These are phyloP conservation scores for Fusarium marasasianum DNA, from an alignment of 2,329 filamentous ascomycete species.

Conservation along the genomic window DNA sequence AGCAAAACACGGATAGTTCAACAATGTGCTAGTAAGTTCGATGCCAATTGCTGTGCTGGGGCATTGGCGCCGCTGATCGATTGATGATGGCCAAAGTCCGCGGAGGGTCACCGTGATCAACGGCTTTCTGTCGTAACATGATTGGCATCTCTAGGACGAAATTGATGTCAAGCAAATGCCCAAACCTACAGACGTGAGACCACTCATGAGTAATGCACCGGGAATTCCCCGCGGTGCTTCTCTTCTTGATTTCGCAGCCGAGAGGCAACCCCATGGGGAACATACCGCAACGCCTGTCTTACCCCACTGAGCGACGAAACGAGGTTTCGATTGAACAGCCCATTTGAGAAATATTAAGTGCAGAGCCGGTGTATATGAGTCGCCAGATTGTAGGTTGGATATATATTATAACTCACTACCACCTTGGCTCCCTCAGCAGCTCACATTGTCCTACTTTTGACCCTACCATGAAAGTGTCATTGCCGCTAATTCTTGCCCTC, in stretches of 20 bases:
- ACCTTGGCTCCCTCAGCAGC: not conserved
- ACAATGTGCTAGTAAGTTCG: not conserved
- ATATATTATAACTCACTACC: not conserved
- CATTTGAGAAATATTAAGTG: not conserved
- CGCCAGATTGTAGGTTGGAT: too few species aligned
- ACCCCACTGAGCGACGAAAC: not conserved
- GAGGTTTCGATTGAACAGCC: not conserved
- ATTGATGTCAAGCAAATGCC: not conserved
- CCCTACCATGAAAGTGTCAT: not conserved
- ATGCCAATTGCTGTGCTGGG: not conserved
- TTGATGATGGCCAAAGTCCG: not conserved
- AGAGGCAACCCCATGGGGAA: not conserved
- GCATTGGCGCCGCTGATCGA: not conserved
- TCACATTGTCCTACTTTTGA: not conserved
- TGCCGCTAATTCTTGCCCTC: not conserved
- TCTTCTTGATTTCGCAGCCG: not conserved
- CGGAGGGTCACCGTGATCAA: not conserved
- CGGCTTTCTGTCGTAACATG: not conserved
- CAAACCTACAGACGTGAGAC: not conserved
- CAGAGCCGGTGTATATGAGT: rapidly evolving
- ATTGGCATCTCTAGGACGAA: not conserved
- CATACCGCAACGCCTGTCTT: not conserved
- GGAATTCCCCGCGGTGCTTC: not conserved
- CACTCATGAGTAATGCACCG: not conserved
- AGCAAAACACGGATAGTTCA: too few species aligned